A percentile compares a stretch with the other conserved stretches of the same genome.
Conservation (phyloP, 139 green algal species). For the Yamagishiella unicocca region DNA sequence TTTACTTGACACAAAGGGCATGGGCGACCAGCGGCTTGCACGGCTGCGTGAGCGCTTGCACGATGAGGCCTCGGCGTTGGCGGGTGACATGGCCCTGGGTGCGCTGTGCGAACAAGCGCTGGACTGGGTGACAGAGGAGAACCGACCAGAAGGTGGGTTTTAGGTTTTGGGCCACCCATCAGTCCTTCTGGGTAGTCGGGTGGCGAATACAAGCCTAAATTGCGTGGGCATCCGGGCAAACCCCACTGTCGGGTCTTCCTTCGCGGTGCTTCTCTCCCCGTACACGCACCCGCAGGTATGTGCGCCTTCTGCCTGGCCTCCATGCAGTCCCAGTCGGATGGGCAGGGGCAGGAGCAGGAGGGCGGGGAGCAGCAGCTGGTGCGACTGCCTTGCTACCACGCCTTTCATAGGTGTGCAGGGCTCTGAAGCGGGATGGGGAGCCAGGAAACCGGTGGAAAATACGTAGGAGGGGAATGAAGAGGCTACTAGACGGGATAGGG, state of each 20-base stretch:
- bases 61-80: background rate
- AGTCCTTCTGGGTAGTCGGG: too few relatives aligned
- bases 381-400: conserved; percentile 53
- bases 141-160: conserved; percentile 34
- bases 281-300: background rate
- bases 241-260: too few relatives aligned
- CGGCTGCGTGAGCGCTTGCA: background rate
- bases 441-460: too few relatives aligned
- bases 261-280: too few relatives aligned
- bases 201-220: too few relatives aligned
- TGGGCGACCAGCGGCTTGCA: background rate
- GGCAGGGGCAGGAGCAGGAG: background rate
- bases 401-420: conserved; percentile 38
- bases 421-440: too few relatives aligned
- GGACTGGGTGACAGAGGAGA: conserved; percentile 30
- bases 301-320: conserved; percentile 35
- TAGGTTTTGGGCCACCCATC: too few relatives aligned
- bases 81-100: conserved; percentile 13
- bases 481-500: too few relatives aligned
- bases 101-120: conserved; percentile 25
- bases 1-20: conserved; percentile 12
- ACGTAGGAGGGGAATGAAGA: too few relatives aligned
- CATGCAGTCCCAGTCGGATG: background rate
- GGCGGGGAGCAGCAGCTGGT: background rate
- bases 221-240: too few relatives aligned